Evolutionary conservation across 768 basidiomycete species (phyloP).

Genomic region (Boletus rufocinnamomeus): DNA sequence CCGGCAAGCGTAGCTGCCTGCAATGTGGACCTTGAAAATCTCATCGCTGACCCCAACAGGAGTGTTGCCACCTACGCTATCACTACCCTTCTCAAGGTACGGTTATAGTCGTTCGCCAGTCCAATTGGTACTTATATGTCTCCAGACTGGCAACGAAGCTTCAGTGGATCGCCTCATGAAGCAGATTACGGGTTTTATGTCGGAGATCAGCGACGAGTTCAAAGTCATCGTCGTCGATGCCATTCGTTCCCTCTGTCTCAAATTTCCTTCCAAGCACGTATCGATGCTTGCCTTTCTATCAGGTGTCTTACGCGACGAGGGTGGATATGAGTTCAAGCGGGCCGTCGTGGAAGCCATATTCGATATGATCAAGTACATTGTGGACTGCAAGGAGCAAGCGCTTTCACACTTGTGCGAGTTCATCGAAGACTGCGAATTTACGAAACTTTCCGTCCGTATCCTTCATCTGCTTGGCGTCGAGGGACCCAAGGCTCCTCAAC

Average conservation of each 20-base stretch:
- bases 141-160: slow-evolving; percentile 95
- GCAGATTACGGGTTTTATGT: slow-evolving; percentile 98
- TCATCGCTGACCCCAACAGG: slow-evolving; percentile 94
- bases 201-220: slow-evolving; percentile 99
- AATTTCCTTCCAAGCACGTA: slow-evolving; percentile 95
- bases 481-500: slow-evolving; percentile 94
- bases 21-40: slow-evolving; percentile 95
- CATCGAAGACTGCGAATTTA: slow-evolving; percentile 99
- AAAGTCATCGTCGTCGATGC: slow-evolving; percentile 99
- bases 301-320: slow-evolving; percentile 95
- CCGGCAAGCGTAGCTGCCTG: slow-evolving; percentile 86
- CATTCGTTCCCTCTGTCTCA: slow-evolving; percentile 96
- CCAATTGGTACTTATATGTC: slow-evolving; percentile 8
- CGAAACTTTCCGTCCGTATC: slow-evolving; percentile 96
- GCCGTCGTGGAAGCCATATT: slow-evolving; percentile 99
- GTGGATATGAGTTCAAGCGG: slow-evolving; percentile 99
- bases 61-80: slow-evolving; percentile 99
- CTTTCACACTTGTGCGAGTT: slow-evolving; percentile 98
- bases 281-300: slow-evolving; percentile 98
- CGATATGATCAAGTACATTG: slow-evolving; percentile 99
- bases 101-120: not conserved
- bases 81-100: slow-evolving; percentile 93
- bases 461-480: slow-evolving; percentile 94
- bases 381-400: slow-evolving; percentile 95
- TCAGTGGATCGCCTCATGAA: slow-evolving; percentile 99